Evolutionary conservation across 2,329 filamentous ascomycete genomes (phyloP).

Genomic region (Cryphonectria radicalis): DNA sequence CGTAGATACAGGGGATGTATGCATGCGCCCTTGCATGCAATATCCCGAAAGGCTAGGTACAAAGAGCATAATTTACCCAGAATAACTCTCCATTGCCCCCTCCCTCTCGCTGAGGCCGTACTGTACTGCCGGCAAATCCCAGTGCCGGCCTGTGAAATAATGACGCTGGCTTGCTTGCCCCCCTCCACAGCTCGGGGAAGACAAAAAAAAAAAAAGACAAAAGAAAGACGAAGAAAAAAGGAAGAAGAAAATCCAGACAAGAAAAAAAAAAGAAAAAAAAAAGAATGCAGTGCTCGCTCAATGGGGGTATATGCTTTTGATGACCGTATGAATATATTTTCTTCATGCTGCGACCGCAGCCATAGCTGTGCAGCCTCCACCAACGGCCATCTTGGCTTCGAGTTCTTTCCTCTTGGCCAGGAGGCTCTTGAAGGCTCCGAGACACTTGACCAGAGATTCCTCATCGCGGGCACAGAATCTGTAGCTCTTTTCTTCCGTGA

Average conservation of each 20-base stretch:
- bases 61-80: conserved; percentile 23
- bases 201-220: conserved; percentile 15
- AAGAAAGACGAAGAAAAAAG: not conserved
- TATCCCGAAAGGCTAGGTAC: conserved; percentile 22
- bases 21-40: conserved; percentile 23
- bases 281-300: conserved; percentile 8
- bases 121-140: conserved; percentile 24
- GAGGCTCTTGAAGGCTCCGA: conserved; percentile 90
- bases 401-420: conserved; percentile 71
- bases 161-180: conserved; percentile 8
- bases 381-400: conserved; percentile 52
- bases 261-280: too few relatives aligned
- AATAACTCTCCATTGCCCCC: conserved; percentile 6
- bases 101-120: conserved; percentile 13
- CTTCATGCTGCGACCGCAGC: conserved; percentile 22
- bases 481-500: conserved; percentile 87
- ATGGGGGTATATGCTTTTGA: conserved; percentile 6
- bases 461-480: conserved; percentile 80
- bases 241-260: not conserved
- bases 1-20: conserved; percentile 27
- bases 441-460: conserved; percentile 78
- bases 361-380: conserved; percentile 25
- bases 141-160: conserved; percentile 21
- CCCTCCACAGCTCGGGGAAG: conserved; percentile 3
- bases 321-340: not conserved